A percentile compares a stretch with the other conserved stretches of the same genome.
Conservation (phyloP, 306 rosid genomes). For the Carpinus fangiana region DNA sequence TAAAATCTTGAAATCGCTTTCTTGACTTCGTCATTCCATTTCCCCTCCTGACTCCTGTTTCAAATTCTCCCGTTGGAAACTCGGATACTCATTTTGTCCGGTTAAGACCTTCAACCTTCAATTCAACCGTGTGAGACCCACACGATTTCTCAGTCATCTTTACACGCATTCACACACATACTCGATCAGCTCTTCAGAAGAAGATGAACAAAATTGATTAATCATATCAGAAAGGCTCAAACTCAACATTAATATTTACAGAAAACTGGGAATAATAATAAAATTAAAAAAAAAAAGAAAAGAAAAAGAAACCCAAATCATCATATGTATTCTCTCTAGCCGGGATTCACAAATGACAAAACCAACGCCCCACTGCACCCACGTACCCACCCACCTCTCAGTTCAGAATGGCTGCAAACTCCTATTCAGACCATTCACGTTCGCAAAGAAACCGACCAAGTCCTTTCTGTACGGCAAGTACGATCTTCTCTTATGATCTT, state of each 20-base stretch:
- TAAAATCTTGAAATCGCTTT: too few species aligned
- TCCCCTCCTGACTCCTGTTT: too few species aligned
- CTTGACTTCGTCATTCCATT: neutral
- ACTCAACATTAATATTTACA: neutral
- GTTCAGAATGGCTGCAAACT: slow-evolving; percentile 53
- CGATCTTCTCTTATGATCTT: slow-evolving; percentile 40
- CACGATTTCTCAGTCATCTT: slow-evolving; percentile 16
- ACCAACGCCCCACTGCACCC: neutral
- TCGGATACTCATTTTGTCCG: too few species aligned
- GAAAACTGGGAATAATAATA: neutral
- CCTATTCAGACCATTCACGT: slow-evolving; percentile 52
- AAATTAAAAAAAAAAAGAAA: too few species aligned
- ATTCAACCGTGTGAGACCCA: slow-evolving; percentile 55
- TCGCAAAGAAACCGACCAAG: slow-evolving; percentile 48
- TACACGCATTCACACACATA: too few species aligned
- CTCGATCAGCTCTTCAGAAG: neutral
- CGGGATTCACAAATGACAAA: neutral
- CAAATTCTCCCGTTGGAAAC: too few species aligned
- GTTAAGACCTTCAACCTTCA: too few species aligned
- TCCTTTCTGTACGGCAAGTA: slow-evolving; percentile 49
- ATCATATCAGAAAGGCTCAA: neutral
- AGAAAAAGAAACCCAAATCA: neutral
- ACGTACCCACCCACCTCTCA: neutral
- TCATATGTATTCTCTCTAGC: neutral
- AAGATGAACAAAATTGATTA: neutral